Evolutionary conservation across 108 stramenopile genomes (phyloP), one percentile per base, ranked within the genome.

Genomic region (Skeletonema costatum): DNA sequence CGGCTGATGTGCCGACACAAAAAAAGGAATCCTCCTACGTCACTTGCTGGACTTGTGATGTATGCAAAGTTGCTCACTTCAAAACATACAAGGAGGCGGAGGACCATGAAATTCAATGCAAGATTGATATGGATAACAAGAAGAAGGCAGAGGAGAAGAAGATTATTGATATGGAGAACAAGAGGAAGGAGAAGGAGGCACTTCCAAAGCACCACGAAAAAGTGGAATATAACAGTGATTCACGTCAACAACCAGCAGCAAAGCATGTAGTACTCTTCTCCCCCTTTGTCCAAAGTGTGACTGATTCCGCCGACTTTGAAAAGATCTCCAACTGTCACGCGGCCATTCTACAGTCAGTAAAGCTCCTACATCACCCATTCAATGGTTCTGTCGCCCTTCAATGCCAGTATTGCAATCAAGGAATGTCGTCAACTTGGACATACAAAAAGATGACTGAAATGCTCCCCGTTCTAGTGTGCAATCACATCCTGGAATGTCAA

Each of bases 271-370:
- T 17, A 41, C 74, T 74, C 13, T 74, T 74, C 50, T 74, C 74
- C 32, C 74, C 74, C 21, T 41, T 74, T 19, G 56, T 74, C 13
- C 30, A 16, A 31, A 64, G 66, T 16, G 38, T 14, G 4, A 8
- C 70, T 5, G 70, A 74, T 56, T 74, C 50, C 4, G 13, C 50
- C 32, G 21, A 56, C 38, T 64, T 33, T 33, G 50, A n/a, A 3
- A 30, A 66, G 39, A 5, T 64, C 58, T 71, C 74, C 48, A 41
- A 59, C 29, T 74, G 66, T 30, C 64, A 74, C n/a, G 35, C 50
- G 9, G 48, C 32, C 58, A 39, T 74, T 3, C 74, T 74, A 12
- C n/a, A 58, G 65, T 66, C 65, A 0, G 13, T 74, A 29, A 64
- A 60, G 21, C 74, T 74, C 5, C 21, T 41, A 5, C 70, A 71